These are phyloP conservation scores for Bjerkandera adusta DNA, from an alignment of 1,284 basidiomycete species.

Conservation along the genomic window DNA sequence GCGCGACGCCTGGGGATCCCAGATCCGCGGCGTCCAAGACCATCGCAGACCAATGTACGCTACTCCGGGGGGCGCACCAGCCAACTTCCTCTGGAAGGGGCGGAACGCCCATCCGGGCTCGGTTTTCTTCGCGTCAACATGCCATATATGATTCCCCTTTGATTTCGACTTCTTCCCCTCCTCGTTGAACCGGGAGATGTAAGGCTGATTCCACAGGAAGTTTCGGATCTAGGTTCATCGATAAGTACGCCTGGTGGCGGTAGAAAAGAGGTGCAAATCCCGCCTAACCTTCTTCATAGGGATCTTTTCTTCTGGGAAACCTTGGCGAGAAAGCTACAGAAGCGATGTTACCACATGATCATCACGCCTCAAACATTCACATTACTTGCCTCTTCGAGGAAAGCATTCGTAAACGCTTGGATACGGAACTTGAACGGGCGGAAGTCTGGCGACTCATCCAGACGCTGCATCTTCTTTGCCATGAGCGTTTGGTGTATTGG, in stretches of 20 bases:
- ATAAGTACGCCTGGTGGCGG: slow-evolving; percentile 9
- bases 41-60: slow-evolving; percentile 85
- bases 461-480: slow-evolving; percentile 96
- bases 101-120: slow-evolving; percentile 90
- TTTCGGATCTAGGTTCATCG: slow-evolving; percentile 76
- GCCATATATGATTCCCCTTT: slow-evolving; percentile 99
- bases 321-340: slow-evolving; percentile 68
- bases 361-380: slow-evolving; percentile 7
- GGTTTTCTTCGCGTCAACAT: slow-evolving; percentile 90
- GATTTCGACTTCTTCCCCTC: slow-evolving; percentile 99
- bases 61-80: slow-evolving; percentile 76
- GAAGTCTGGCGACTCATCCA: slow-evolving; percentile 96
- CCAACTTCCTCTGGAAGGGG: slow-evolving; percentile 85
- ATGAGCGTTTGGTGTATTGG: slow-evolving; percentile 98
- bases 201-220: slow-evolving; percentile 92
- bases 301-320: slow-evolving; percentile 83
- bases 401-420: slow-evolving; percentile 96
- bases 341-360: slow-evolving; percentile 11
- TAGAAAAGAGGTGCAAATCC: not conserved
- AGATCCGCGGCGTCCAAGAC: slow-evolving; percentile 92
- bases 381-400: slow-evolving; percentile 82
- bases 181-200: slow-evolving; percentile 97
- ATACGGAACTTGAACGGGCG: slow-evolving; percentile 99
- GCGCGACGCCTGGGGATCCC: slow-evolving; percentile 93
- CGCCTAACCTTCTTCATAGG: slow-evolving; percentile 80